Percentiles rank a stretch among this genome's conserved stretches.
Conservation (phyloP, 169 alveolate genomes). For the Miamiensis avidus region DNA sequence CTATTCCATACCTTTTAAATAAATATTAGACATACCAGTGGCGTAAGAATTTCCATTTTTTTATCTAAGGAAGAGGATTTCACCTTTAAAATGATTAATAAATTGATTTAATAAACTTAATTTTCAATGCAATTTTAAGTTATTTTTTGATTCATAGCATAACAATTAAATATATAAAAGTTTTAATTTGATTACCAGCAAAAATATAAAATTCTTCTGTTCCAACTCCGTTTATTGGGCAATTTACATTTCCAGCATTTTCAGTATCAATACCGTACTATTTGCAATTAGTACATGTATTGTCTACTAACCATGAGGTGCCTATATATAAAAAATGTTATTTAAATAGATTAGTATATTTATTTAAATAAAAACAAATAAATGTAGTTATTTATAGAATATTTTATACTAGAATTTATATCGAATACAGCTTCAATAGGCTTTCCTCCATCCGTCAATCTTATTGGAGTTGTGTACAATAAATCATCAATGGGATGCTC, state of each 20-base stretch:
- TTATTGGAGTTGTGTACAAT: neutral
- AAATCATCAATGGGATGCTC: neutral
- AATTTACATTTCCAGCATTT: neutral
- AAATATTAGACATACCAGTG: neutral
- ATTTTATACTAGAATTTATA: neutral
- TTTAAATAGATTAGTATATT: no score
- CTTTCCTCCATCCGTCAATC: neutral
- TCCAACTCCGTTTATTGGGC: neutral
- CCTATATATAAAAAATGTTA: neutral
- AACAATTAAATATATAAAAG: no score
- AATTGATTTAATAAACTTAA: no score
- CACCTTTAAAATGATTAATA: neutral
- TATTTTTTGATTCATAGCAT: no score
- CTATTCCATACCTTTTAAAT: no score
- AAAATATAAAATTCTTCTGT: no score
- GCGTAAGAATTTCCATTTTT: neutral
- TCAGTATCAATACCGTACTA: neutral
- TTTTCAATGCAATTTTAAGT: neutral
- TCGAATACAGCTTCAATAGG: neutral
- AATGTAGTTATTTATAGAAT: no score
- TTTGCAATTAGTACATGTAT: neutral
- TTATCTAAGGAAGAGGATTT: no score
- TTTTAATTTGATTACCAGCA: neutral
- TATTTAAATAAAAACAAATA: no score
- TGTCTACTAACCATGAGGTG: neutral